These are phyloP conservation scores for Coniophora puteana DNA, from an alignment of 1,284 basidiomycete genomes.

Conservation along the genomic window DNA sequence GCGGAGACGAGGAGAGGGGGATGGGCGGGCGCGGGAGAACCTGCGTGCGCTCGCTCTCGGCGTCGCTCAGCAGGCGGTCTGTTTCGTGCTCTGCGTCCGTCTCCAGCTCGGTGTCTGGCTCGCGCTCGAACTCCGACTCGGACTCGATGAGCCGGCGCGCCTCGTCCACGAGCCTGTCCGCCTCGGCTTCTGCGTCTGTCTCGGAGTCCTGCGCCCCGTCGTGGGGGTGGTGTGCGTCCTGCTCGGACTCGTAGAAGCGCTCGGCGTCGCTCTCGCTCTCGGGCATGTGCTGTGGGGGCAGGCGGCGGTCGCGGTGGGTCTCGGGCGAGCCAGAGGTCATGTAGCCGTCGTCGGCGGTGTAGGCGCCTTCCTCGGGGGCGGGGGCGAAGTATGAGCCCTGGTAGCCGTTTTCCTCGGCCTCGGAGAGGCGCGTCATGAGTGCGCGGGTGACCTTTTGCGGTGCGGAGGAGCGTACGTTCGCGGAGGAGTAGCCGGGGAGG, in stretches of 20 bases:
- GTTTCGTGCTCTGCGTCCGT: conserved; percentile 10
- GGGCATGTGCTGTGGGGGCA: neutral
- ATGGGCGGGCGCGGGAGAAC: conserved; percentile 1
- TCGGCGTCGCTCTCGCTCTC: too few relatives aligned
- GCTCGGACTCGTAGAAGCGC: conserved; percentile 12
- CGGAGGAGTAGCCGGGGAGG: conserved; percentile 85
- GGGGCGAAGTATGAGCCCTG: conserved; percentile 79
- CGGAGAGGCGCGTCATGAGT: conserved; percentile 67
- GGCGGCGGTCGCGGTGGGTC: conserved; percentile 9
- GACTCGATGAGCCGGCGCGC: conserved; percentile 2
- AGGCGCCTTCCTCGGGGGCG: conserved; percentile 17
- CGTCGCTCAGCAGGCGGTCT: conserved; percentile 15
- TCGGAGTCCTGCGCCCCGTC: conserved; percentile 9
- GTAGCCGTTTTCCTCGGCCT: conserved; percentile 89
- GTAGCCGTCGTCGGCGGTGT: conserved; percentile 45
- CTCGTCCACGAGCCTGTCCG: conserved; percentile 10
- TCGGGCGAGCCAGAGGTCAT: conserved; percentile 46
- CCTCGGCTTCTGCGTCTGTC: conserved; percentile 17
- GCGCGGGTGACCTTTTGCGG: conserved; percentile 59
- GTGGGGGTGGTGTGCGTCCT: conserved; percentile 1
- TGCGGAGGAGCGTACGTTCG: conserved; percentile 82
- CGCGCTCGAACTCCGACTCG: conserved; percentile 17
- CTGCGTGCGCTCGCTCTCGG: conserved; percentile 12
- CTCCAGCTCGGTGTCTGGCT: conserved; percentile 1
- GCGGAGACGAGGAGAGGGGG: neutral